Percentiles rank a stretch among this genome's conserved stretches.
Conservation (phyloP, 441 rosid genomes). For the Pelargonium hybrid region DNA sequence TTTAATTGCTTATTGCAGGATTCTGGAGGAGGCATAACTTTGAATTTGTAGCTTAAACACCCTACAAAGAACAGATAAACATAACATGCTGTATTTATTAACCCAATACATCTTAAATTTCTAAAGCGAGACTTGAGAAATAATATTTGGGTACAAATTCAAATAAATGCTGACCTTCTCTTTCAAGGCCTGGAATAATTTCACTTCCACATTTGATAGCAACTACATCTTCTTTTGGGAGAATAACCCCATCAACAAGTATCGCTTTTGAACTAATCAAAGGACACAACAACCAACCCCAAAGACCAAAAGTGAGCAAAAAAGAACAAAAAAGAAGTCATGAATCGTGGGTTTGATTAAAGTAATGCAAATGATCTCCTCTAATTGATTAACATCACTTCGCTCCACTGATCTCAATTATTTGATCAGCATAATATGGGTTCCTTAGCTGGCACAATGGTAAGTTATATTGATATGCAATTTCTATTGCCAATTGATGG, state of each 20-base stretch:
- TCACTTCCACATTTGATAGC: slow-evolving; percentile 57
- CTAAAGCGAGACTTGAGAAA: not conserved
- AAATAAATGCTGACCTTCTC: slow-evolving; percentile 41
- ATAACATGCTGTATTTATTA: not conserved
- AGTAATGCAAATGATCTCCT: not conserved
- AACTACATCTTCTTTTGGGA: slow-evolving; percentile 37
- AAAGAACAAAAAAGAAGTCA: not conserved
- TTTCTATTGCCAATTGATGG: not conserved
- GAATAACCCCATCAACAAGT: slow-evolving; percentile 48
- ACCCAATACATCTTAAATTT: not conserved
- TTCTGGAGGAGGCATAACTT: slow-evolving; percentile 37
- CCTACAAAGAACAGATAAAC: slow-evolving; percentile 28
- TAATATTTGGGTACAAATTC: not conserved
- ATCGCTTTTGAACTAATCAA: slow-evolving; percentile 45
- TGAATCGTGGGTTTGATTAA: slow-evolving; percentile 5
- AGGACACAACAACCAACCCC: slow-evolving; percentile 2
- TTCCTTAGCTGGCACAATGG: not conserved
- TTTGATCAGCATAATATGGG: not conserved
- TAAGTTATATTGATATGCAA: not conserved
- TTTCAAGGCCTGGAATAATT: slow-evolving; percentile 46
- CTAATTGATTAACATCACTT: not conserved
- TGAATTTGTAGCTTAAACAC: slow-evolving; percentile 55
- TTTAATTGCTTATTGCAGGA: slow-evolving; percentile 33
- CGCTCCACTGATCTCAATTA: not conserved
- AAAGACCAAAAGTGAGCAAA: slow-evolving; percentile 7